phyloP scores from a whole-genome alignment of 2,329 filamentous ascomycete species.

The Aspergillus sp. region DNA sequence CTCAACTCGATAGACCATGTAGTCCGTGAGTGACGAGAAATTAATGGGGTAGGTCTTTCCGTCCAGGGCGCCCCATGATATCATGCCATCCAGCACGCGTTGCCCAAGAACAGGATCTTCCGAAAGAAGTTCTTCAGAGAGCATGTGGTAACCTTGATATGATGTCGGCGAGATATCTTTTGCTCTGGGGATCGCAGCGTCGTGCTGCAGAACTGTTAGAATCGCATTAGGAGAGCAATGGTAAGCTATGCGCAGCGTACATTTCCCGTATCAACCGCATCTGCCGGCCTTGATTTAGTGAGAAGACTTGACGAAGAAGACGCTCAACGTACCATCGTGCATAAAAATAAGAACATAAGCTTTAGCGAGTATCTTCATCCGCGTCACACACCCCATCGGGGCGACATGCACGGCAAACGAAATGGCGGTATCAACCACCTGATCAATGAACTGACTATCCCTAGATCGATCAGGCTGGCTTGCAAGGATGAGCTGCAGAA shows the following conservation, averaged over 20 bases:
- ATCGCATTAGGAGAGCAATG: background rate
- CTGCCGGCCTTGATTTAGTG: background rate
- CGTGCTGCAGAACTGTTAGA: background rate
- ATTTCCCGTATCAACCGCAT: conserved; percentile 9
- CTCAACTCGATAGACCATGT: conserved; percentile 5
- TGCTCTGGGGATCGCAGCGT: background rate
- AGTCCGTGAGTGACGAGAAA: conserved; percentile 6
- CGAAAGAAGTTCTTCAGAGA: conserved; percentile 4
- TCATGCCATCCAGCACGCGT: conserved; percentile 5
- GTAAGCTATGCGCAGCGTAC: background rate
- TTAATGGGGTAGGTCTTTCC: background rate
- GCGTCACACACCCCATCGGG: conserved; percentile 2
- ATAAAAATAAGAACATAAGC: conserved; percentile 10
- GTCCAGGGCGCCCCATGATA: conserved; percentile 6
- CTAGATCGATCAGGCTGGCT: background rate
- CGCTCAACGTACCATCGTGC: conserved; percentile 9
- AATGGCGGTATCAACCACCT: conserved; percentile 7
- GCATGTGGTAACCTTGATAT: conserved; percentile 2
- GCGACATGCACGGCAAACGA: conserved; percentile 8
- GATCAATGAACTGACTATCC: conserved; percentile 1
- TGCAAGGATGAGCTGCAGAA: background rate
- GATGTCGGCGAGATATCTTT: background rate
- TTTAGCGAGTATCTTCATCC: conserved; percentile 8
- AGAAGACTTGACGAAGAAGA: background rate
- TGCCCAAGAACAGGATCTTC: conserved; percentile 5